Percentiles rank a stretch among this genome's conserved stretches.
Conservation (phyloP, 1,139 yeast genomes). For the Pneumocystis jirovecii region DNA sequence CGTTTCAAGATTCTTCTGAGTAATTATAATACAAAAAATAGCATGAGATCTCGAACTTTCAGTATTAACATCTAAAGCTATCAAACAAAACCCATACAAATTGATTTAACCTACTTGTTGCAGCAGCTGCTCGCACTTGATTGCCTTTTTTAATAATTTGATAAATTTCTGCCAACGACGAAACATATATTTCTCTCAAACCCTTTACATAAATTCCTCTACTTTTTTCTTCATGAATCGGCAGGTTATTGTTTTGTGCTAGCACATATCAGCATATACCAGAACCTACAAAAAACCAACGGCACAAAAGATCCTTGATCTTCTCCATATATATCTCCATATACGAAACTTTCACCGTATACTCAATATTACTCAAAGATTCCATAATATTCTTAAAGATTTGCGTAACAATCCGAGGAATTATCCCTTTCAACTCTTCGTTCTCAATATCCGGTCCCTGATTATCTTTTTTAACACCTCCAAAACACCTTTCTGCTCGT, state of each 20-base stretch:
- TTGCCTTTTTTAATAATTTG: conserved; percentile 44
- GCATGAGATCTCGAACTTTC: conserved; percentile 76
- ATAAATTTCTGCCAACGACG: conserved; percentile 44
- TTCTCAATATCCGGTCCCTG: conserved; percentile 40
- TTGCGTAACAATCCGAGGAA: conserved; percentile 58
- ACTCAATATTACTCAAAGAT: conserved; percentile 43
- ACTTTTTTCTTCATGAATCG: conserved; percentile 51
- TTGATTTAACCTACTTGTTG: conserved; percentile 29
- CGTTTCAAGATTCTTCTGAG: conserved; percentile 41
- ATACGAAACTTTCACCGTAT: conserved; percentile 53
- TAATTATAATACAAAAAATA: conserved; percentile 51
- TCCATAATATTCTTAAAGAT: conserved; percentile 44
- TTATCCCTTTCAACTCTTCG: conserved; percentile 38
- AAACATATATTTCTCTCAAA: conserved; percentile 45
- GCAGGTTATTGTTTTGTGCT: conserved; percentile 26
- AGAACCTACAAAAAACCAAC: conserved; percentile 5
- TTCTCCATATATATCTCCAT: conserved; percentile 77
- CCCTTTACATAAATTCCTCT: conserved; percentile 62
- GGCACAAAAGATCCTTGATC: conserved; percentile 45
- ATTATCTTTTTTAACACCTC: neutral
- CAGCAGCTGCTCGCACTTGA: conserved; percentile 38
- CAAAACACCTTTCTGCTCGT: neutral
- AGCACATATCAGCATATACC: neutral
- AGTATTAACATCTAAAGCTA: conserved; percentile 38
- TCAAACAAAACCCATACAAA: neutral